A percentile compares a stretch with the other conserved stretches of the same genome.
These are phyloP conservation scores for Phytophthora pluvialis DNA, from an alignment of 352 stramenopile species.

Conservation along the genomic window DNA sequence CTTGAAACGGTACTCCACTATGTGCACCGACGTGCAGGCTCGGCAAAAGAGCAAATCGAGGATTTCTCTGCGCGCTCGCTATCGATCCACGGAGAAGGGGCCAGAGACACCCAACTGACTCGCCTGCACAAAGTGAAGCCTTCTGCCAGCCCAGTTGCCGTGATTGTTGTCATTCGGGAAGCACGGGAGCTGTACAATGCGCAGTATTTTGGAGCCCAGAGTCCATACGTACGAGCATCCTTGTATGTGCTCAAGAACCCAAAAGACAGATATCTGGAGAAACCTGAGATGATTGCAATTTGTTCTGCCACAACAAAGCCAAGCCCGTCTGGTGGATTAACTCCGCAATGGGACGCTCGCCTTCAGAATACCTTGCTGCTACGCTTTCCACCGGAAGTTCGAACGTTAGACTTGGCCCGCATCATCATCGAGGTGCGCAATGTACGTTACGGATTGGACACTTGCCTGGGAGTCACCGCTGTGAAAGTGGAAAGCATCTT, in stretches of 20 bases:
- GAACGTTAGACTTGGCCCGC: slow-evolving; percentile 67
- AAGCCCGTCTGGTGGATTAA: slow-evolving; percentile 71
- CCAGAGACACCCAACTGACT: slow-evolving; percentile 59
- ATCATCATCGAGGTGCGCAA: slow-evolving; percentile 90
- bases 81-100: slow-evolving; percentile 60
- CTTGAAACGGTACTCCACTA: slow-evolving; percentile 79
- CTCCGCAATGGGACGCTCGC: slow-evolving; percentile 76
- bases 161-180: slow-evolving; percentile 86
- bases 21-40: slow-evolving; percentile 62
- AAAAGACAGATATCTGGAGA: slow-evolving; percentile 78
- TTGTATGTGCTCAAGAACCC: slow-evolving; percentile 85
- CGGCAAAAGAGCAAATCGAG: slow-evolving; percentile 53
- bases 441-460: slow-evolving; percentile 85
- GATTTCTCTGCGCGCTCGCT: slow-evolving; percentile 71
- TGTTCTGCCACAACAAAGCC: slow-evolving; percentile 83
- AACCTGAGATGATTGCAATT: slow-evolving; percentile 79
- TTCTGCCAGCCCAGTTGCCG: slow-evolving; percentile 74
- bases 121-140: slow-evolving; percentile 80
- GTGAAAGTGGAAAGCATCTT: slow-evolving; percentile 85
- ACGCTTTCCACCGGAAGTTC: slow-evolving; percentile 66
- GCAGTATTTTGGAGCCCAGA: slow-evolving; percentile 88
- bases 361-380: slow-evolving; percentile 86
- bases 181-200: slow-evolving; percentile 84
- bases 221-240: slow-evolving; percentile 83
- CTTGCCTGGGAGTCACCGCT: slow-evolving; percentile 82